phyloP scores from a whole-genome alignment of 805 yeast genomes.

The Wickerhamomyces queroliae region DNA sequence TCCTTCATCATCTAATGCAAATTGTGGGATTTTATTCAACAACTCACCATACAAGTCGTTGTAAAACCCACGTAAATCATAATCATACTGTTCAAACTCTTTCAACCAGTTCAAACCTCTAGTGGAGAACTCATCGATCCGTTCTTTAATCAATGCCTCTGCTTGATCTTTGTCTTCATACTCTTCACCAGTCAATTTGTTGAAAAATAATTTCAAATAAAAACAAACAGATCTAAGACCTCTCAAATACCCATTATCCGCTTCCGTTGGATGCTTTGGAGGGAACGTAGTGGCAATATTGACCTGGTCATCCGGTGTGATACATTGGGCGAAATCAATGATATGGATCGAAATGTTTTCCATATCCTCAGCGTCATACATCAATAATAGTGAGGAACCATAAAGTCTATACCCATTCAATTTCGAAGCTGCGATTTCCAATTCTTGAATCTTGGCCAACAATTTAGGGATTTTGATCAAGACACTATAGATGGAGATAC shows the following conservation, averaged over 20 bases:
- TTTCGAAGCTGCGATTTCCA: conserved; percentile 46
- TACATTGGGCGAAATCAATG: conserved; percentile 94
- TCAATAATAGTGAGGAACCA: conserved; percentile 82
- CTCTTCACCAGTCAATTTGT: conserved; percentile 40
- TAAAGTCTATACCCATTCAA: conserved; percentile 80
- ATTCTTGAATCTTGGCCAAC: conserved; percentile 51
- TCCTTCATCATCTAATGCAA: conserved; percentile 21
- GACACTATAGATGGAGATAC: conserved; percentile 50
- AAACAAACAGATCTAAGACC: conserved; percentile 72
- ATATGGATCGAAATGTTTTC: conserved; percentile 49
- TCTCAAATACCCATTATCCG: conserved; percentile 80
- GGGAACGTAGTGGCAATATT: conserved; percentile 52
- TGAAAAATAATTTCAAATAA: conserved; percentile 59
- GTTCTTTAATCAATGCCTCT: conserved; percentile 12
- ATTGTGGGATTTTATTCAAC: conserved; percentile 17
- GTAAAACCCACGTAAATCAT: conserved; percentile 19
- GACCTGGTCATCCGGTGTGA: conserved; percentile 53
- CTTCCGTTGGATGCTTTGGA: conserved; percentile 54
- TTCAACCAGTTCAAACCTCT: conserved; percentile 32
- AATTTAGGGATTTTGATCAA: conserved; percentile 62
- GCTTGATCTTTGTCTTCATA: conserved; percentile 23
- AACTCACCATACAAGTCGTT: conserved; percentile 20
- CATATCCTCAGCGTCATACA: conserved; percentile 68
- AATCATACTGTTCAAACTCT: conserved; percentile 28
- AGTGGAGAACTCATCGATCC: conserved; percentile 15